These are phyloP conservation scores for Fomitiporia mediterranea DNA, from an alignment of 1,284 basidiomycete genomes.

Conservation along the genomic window DNA sequence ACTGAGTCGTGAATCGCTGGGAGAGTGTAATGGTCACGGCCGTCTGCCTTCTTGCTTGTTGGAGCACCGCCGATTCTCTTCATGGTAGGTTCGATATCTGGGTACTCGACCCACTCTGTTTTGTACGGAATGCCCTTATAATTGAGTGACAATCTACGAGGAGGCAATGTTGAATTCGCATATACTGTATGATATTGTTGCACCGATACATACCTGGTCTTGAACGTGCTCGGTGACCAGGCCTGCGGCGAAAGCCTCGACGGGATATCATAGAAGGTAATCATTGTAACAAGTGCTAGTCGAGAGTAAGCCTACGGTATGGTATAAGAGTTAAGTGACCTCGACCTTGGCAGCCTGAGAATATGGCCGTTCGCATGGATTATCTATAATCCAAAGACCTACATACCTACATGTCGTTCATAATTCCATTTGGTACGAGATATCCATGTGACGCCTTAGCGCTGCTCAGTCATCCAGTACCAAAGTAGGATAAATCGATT, in stretches of 20 bases:
- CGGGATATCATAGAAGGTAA: slow-evolving; percentile 19
- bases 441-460: no score
- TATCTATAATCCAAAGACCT: no score
- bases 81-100: slow-evolving; percentile 22
- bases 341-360: background rate
- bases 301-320: no score
- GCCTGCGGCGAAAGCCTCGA: slow-evolving; percentile 13
- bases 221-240: slow-evolving; percentile 23
- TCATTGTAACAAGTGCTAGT: no score
- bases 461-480: no score
- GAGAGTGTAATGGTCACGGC: slow-evolving; percentile 18
- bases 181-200: no score
- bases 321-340: background rate
- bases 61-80: slow-evolving; percentile 21
- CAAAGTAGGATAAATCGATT: no score
- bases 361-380: no score
- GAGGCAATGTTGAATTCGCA: background rate
- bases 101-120: slow-evolving; percentile 22
- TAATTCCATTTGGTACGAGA: no score
- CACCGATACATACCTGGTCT: slow-evolving; percentile 20
- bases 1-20: slow-evolving; percentile 21
- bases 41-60: slow-evolving; percentile 10
- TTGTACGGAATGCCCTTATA: slow-evolving; percentile 19
- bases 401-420: no score
- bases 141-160: slow-evolving; percentile 8